Percentiles rank a stretch among this genome's conserved stretches.
Conservation (phyloP, 768 basidiomycete species). For the Lentinus tigrinus region DNA sequence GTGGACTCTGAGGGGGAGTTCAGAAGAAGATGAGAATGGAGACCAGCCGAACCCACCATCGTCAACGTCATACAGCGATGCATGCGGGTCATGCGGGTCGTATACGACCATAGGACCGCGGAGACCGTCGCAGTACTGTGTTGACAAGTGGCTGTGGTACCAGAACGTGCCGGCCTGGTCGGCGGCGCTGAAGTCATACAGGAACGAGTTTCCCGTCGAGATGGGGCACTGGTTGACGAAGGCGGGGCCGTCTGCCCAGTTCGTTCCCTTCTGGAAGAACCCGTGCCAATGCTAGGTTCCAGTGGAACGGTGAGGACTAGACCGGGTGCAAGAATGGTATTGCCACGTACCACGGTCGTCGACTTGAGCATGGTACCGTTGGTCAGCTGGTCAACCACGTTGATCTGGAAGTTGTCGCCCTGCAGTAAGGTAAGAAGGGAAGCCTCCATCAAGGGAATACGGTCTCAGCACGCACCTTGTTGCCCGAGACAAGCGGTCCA, state of each 20-base stretch:
- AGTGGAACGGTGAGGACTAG: neutral
- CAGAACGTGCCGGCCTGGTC: slow-evolving; percentile 33
- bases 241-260: slow-evolving; percentile 45
- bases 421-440: neutral
- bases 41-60: slow-evolving; percentile 11
- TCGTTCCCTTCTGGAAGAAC: slow-evolving; percentile 41
- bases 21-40: neutral
- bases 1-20: slow-evolving; percentile 33
- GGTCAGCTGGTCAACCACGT: slow-evolving; percentile 23
- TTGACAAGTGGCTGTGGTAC: slow-evolving; percentile 43
- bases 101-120: slow-evolving; percentile 35
- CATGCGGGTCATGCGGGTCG: slow-evolving; percentile 30
- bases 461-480: slow-evolving; percentile 15
- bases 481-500: slow-evolving; percentile 22
- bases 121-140: slow-evolving; percentile 42
- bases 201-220: slow-evolving; percentile 36
- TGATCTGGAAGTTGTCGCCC: slow-evolving; percentile 26
- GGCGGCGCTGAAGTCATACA: slow-evolving; percentile 36
- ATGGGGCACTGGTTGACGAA: slow-evolving; percentile 45
- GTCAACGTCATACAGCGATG: slow-evolving; percentile 29
- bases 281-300: slow-evolving; percentile 49
- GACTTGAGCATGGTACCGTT: slow-evolving; percentile 20
- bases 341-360: slow-evolving; percentile 20
- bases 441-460: neutral
- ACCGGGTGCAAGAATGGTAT: neutral